These are phyloP conservation scores for Datisca glomerata DNA, from an alignment of 306 rosid species.

Conservation along the genomic window DNA sequence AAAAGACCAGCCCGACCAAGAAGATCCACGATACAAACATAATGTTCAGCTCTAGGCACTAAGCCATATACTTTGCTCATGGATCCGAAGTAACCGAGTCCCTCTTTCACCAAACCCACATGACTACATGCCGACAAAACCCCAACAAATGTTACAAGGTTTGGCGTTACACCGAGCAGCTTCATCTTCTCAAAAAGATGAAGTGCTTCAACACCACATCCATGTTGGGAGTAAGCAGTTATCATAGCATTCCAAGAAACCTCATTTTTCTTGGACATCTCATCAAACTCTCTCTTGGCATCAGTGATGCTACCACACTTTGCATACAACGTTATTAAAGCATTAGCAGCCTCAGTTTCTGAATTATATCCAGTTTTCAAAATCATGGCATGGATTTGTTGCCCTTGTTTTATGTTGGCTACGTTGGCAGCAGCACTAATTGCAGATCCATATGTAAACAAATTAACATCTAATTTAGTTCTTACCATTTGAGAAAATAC, in stretches of 20 bases:
- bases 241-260: conserved; percentile 91
- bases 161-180: conserved; percentile 39
- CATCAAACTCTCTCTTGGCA: conserved; percentile 56
- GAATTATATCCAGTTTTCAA: conserved; percentile 51
- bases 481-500: conserved; percentile 49
- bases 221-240: conserved; percentile 82
- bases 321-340: conserved; percentile 61
- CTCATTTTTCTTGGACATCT: conserved; percentile 54
- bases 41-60: conserved; percentile 75
- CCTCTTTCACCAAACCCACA: conserved; percentile 72
- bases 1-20: conserved; percentile 71
- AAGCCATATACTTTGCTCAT: conserved; percentile 56
- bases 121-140: conserved; percentile 87
- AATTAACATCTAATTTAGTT: conserved; percentile 42
- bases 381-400: conserved; percentile 65
- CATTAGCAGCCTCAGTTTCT: conserved; percentile 83
- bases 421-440: conserved; percentile 71
- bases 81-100: conserved; percentile 58
- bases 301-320: conserved; percentile 68
- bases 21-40: conserved; percentile 77
- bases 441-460: conserved; percentile 72
- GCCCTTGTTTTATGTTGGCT: conserved; percentile 52
- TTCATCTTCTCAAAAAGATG: conserved; percentile 64
- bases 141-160: conserved; percentile 73
- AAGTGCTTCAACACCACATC: conserved; percentile 55